Percentiles rank a stretch among this genome's conserved stretches.
Evolutionary conservation across 371 early-diverging fungal genomes (phyloP).

Genomic region (Basidiobolus meristosporus): DNA sequence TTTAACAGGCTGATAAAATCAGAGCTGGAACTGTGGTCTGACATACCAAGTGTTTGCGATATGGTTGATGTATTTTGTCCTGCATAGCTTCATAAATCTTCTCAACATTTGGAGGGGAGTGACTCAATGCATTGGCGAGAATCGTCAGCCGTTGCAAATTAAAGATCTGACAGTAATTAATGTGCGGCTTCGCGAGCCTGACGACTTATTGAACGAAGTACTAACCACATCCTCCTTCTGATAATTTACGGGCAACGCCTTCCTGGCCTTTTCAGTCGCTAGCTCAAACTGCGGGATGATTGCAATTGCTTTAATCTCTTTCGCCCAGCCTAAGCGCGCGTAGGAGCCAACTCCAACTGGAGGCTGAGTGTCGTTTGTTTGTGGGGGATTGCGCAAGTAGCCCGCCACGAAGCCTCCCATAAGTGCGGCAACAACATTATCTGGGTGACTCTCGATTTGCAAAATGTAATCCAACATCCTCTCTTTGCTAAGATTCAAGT

Average conservation of each 20-base stretch:
- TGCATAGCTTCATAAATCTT: slow-evolving; percentile 80
- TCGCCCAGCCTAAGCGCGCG: slow-evolving; percentile 38
- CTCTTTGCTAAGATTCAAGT: slow-evolving; percentile 39
- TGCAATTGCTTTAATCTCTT: slow-evolving; percentile 59
- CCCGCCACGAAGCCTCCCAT: slow-evolving; percentile 86
- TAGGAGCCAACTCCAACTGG: slow-evolving; percentile 46
- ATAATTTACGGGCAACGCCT: slow-evolving; percentile 65
- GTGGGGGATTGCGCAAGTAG: slow-evolving; percentile 37
- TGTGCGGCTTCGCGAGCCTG: too few relatives aligned
- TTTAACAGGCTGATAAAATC: neutral
- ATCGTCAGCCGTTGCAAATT: slow-evolving; percentile 87
- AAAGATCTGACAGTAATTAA: slow-evolving; percentile 31
- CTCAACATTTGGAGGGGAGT: slow-evolving; percentile 38
- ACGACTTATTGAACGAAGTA: slow-evolving; percentile 1
- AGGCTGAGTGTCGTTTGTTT: slow-evolving; percentile 18
- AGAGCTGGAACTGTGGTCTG: neutral
- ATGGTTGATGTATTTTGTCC: slow-evolving; percentile 88
- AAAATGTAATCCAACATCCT: slow-evolving; percentile 71
- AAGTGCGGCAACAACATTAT: slow-evolving; percentile 85
- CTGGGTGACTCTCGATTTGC: slow-evolving; percentile 89
- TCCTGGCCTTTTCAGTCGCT: slow-evolving; percentile 76
- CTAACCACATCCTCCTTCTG: slow-evolving; percentile 60
- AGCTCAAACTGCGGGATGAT: slow-evolving; percentile 83
- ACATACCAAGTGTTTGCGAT: slow-evolving; percentile 66
- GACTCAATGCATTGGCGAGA: slow-evolving; percentile 60